phyloP scores from a whole-genome alignment of 2,329 filamentous ascomycete genomes.

The Phialophora expanda region DNA sequence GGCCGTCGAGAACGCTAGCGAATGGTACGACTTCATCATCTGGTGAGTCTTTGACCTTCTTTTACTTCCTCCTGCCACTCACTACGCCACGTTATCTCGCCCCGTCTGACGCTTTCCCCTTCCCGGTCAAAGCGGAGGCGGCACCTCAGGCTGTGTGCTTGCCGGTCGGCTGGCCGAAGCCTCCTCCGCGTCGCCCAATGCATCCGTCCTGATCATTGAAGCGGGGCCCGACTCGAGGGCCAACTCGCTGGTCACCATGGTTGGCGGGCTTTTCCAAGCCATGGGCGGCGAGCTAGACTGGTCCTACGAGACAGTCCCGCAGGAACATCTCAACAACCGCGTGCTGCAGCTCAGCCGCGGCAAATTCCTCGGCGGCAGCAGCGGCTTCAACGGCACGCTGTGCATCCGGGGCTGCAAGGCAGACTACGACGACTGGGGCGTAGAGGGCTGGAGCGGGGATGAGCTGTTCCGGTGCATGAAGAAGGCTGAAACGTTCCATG shows the following conservation, averaged over 20 bases:
- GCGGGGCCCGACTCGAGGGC: slow-evolving; percentile 54
- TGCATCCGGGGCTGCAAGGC: slow-evolving; percentile 51
- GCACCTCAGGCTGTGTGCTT: slow-evolving; percentile 56
- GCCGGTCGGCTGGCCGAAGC: slow-evolving; percentile 55
- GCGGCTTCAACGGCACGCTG: slow-evolving; percentile 52
- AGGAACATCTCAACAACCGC: slow-evolving; percentile 47
- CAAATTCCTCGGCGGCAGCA: slow-evolving; percentile 50
- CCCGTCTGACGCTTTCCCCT: not conserved
- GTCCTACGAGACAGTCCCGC: slow-evolving; percentile 51
- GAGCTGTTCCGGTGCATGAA: slow-evolving; percentile 64
- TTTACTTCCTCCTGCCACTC: not conserved
- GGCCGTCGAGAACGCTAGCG: not conserved
- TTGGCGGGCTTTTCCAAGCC: slow-evolving; percentile 55
- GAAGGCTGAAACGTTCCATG: slow-evolving; percentile 63
- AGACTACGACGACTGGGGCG: slow-evolving; percentile 62
- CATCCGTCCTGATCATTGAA: slow-evolving; percentile 52
- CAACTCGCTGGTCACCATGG: slow-evolving; percentile 56
- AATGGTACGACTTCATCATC: slow-evolving; percentile 37
- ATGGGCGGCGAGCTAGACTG: slow-evolving; percentile 51
- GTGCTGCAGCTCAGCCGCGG: slow-evolving; percentile 49
- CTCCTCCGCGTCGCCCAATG: slow-evolving; percentile 37
- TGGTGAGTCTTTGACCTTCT: slow-evolving; percentile 40
- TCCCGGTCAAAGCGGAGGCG: slow-evolving; percentile 41
- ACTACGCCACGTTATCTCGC: not conserved
- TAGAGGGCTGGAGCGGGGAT: slow-evolving; percentile 57